Evolutionary conservation across 768 basidiomycete species (phyloP).

Genomic region (Hortiboletus flavorubellus): DNA sequence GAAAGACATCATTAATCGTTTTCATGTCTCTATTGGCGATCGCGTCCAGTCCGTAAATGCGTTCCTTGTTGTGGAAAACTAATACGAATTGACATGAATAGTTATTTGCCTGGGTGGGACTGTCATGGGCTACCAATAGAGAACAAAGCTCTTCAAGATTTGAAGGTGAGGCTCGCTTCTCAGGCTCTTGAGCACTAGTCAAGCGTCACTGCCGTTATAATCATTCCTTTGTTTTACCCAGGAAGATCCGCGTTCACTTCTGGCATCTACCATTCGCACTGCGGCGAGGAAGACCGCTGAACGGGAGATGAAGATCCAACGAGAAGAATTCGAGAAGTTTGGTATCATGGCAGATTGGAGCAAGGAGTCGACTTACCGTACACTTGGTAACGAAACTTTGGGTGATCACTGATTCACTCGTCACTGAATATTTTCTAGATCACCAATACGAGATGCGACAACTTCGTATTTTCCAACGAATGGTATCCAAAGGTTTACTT

Average conservation of each 20-base stretch:
- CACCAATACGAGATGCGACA: conserved; percentile 87
- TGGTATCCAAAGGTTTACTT: conserved; percentile 75
- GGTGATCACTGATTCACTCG: not conserved
- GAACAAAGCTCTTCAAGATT: conserved; percentile 80
- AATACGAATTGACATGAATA: conserved; percentile 29
- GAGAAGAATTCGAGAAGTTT: conserved; percentile 72
- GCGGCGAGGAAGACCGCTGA: conserved; percentile 72
- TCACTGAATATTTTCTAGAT: conserved; percentile 45
- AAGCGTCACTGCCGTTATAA: not conserved
- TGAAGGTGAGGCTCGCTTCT: conserved; percentile 49
- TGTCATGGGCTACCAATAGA: conserved; percentile 98
- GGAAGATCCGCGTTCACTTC: conserved; percentile 55
- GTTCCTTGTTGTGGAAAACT: not conserved
- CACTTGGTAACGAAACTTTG: conserved; percentile 55
- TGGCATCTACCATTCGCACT: conserved; percentile 58
- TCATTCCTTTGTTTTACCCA: conserved; percentile 21
- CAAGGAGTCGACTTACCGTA: conserved; percentile 69
- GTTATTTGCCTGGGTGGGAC: conserved; percentile 96
- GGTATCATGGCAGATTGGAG: conserved; percentile 94
- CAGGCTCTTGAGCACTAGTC: not conserved
- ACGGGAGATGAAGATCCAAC: conserved; percentile 72
- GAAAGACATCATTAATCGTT: conserved; percentile 95
- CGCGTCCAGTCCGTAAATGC: conserved; percentile 69
- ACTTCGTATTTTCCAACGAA: conserved; percentile 75
- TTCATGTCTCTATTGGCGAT: conserved; percentile 71